phyloP scores from a whole-genome alignment of 306 rosid species.

The Ormosia semicastrata region DNA sequence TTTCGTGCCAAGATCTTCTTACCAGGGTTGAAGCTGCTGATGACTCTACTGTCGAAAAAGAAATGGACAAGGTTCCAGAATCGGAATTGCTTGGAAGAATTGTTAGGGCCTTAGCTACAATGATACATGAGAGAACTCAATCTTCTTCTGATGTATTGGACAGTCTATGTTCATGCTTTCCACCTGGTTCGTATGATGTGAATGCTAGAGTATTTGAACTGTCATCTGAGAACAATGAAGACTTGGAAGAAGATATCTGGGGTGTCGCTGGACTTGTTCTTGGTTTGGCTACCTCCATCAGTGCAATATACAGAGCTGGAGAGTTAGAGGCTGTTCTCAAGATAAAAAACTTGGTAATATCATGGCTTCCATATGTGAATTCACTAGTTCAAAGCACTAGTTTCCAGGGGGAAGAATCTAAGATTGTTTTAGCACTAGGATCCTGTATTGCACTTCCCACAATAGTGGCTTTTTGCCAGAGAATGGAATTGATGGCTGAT shows the following conservation, averaged over 20 bases:
- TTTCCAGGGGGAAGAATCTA: constrained; percentile 38
- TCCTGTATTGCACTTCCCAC: constrained; percentile 88
- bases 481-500: constrained; percentile 73
- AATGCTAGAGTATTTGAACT: constrained; percentile 37
- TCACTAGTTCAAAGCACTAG: constrained; percentile 37
- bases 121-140: constrained; percentile 53
- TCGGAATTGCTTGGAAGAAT: constrained; percentile 61
- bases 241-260: constrained; percentile 86
- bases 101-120: constrained; percentile 53
- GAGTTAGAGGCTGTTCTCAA: constrained; percentile 64
- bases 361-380: constrained; percentile 72
- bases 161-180: constrained; percentile 57
- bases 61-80: constrained; percentile 52
- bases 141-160: constrained; percentile 58
- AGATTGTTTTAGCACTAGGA: constrained; percentile 68
- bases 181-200: constrained; percentile 35
- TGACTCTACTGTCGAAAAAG: constrained; percentile 44
- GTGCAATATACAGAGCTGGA: constrained; percentile 78
- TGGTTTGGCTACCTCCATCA: constrained; percentile 72
- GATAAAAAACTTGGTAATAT: constrained; percentile 64
- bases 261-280: constrained; percentile 95
- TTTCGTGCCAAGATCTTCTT: constrained; percentile 84
- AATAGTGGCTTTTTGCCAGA: constrained; percentile 68
- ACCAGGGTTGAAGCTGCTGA: constrained; percentile 64
- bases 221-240: constrained; percentile 44